phyloP scores from a whole-genome alignment of 148 eudicot genomes.

The Beta vulgaris region DNA sequence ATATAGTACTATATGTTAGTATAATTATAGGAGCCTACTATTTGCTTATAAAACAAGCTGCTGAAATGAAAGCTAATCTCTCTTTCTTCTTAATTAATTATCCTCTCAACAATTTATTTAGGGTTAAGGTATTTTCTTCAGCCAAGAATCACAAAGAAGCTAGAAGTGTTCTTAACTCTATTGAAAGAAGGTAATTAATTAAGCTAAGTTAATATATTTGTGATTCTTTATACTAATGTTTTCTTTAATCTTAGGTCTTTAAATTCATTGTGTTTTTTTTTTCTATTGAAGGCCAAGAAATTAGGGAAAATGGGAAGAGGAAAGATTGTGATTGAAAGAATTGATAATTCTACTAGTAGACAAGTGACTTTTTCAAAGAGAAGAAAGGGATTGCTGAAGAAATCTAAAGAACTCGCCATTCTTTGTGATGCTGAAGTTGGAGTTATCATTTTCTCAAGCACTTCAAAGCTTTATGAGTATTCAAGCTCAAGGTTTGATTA shows the following conservation, averaged over 20 bases:
- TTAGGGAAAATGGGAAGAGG: conserved; percentile 59
- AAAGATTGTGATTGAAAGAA: conserved; percentile 61
- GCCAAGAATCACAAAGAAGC: neutral
- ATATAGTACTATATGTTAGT: too few relatives aligned
- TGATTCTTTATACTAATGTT: too few relatives aligned
- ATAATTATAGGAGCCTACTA: neutral
- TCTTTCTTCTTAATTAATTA: neutral
- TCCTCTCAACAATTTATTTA: conserved; percentile 9
- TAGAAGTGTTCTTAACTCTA: too few relatives aligned
- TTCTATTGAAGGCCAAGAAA: neutral
- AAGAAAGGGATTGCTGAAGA: conserved; percentile 51
- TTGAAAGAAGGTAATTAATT: too few relatives aligned
- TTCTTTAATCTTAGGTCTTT: neutral
- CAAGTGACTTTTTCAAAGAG: conserved; percentile 60
- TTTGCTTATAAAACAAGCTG: conserved; percentile 36
- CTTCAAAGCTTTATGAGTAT: conserved; percentile 45
- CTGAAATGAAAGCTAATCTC: conserved; percentile 4
- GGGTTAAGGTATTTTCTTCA: conserved; percentile 13
- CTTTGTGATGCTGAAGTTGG: conserved; percentile 64
- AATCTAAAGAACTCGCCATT: conserved; percentile 51
- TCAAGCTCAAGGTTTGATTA: conserved; percentile 40
- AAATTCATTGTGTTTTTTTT: neutral
- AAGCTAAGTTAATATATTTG: too few relatives aligned
- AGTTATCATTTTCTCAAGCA: conserved; percentile 46
- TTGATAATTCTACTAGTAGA: conserved; percentile 47